Conservation (phyloP, 305 asterid genomes). For the Fraxinus greggii region DNA sequence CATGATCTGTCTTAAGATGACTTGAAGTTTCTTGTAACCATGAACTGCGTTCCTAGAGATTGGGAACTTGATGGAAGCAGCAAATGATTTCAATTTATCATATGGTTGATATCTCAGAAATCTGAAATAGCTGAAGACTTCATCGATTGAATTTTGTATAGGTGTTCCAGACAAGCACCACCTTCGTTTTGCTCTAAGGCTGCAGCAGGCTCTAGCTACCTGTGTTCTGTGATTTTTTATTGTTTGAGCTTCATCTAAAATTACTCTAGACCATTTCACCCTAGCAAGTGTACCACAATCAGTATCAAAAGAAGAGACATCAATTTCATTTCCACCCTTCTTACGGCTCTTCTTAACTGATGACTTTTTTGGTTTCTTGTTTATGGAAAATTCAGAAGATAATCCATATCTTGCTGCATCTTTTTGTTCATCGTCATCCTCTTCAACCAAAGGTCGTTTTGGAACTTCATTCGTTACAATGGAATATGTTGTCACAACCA, state of each 20-base stretch:
- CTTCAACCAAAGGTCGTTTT: conserved; percentile 77
- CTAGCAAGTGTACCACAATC: conserved; percentile 79
- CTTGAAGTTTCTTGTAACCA: conserved; percentile 87
- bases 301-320: conserved; percentile 53
- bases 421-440: conserved; percentile 68
- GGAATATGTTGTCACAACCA: conserved; percentile 90
- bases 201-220: conserved; percentile 95
- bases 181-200: conserved; percentile 92
- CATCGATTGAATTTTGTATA: conserved; percentile 89
- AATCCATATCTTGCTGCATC: conserved; percentile 64
- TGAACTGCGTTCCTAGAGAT: conserved; percentile 65
- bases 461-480: conserved; percentile 93
- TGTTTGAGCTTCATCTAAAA: conserved; percentile 94
- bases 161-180: conserved; percentile 99
- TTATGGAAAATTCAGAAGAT: conserved; percentile 64
- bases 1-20: conserved; percentile 72
- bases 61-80: conserved; percentile 54
- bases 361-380: conserved; percentile 59
- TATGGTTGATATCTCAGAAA: conserved; percentile 89
- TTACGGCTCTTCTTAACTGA: conserved; percentile 56
- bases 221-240: conserved; percentile 93
- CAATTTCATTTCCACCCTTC: conserved; percentile 61
- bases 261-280: conserved; percentile 92
- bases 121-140: conserved; percentile 90
- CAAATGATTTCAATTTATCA: conserved; percentile 65